Evolutionary conservation across 192 early-diverging fungal species (phyloP).

Genomic region (Funneliformis geosporum): DNA sequence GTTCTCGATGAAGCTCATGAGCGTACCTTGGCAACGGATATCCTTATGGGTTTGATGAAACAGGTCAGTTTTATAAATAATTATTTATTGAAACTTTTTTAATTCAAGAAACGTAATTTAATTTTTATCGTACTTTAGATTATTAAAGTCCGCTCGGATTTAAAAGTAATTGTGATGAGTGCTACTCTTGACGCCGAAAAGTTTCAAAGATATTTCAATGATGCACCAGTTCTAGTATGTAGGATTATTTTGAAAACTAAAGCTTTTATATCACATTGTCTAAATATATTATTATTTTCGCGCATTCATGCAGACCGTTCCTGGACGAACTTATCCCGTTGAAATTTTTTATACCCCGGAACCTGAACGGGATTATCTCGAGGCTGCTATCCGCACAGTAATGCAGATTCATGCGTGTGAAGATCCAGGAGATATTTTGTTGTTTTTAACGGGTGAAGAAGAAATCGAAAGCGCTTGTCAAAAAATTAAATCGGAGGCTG

Average conservation of each 20-base stretch:
- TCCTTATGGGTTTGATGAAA: conserved; percentile 98
- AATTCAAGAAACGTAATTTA: conserved; percentile 23
- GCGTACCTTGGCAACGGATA: conserved; percentile 93
- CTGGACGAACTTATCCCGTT: conserved; percentile 98
- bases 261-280: background rate
- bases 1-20: conserved; percentile 99
- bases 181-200: conserved; percentile 98
- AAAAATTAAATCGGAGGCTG: conserved; percentile 75
- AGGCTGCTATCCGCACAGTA: conserved; percentile 93
- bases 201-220: conserved; percentile 98
- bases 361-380: conserved; percentile 97
- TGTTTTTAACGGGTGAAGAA: conserved; percentile 98
- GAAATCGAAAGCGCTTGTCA: conserved; percentile 97
- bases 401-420: conserved; percentile 94
- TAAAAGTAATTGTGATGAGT: conserved; percentile 96
- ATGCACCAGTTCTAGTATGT: conserved; percentile 85
- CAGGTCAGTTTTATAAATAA: conserved; percentile 51
- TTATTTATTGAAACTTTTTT: background rate
- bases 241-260: background rate
- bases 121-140: conserved; percentile 46
- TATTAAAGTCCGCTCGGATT: conserved; percentile 70
- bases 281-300: conserved; percentile 7
- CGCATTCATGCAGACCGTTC: conserved; percentile 57
- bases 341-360: conserved; percentile 97
- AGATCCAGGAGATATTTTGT: conserved; percentile 92